These are phyloP conservation scores for Brachypodium distachyon DNA, from an alignment of 202 grass and related monocot genomes.

Conservation along the genomic window DNA sequence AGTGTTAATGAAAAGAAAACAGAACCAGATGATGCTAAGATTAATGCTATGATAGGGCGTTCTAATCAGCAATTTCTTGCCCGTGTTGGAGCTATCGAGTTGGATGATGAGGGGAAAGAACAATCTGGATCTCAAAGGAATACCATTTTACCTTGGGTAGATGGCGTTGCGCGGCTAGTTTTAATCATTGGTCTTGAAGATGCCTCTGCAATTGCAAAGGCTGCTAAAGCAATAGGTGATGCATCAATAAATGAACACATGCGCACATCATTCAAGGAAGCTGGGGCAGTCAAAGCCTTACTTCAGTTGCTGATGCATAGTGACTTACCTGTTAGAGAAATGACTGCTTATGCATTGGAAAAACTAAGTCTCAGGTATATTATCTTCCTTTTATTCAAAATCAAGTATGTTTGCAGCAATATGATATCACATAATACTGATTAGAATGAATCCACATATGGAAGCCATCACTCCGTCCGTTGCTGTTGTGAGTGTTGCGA, in stretches of 20 bases:
- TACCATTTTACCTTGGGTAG: constrained; percentile 65
- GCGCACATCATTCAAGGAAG: constrained; percentile 57
- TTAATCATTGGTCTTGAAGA: constrained; percentile 69
- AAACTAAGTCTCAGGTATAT: constrained; percentile 53
- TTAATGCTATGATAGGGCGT: constrained; percentile 63
- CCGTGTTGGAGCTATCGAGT: constrained; percentile 63
- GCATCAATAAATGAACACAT: constrained; percentile 61
- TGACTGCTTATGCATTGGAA: constrained; percentile 46
- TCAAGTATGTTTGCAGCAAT: constrained; percentile 4
- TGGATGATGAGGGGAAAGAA: constrained; percentile 42
- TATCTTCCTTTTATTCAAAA: not conserved
- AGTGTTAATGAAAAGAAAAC: constrained; percentile 36
- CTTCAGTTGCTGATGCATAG: constrained; percentile 53
- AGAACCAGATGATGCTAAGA: constrained; percentile 38
- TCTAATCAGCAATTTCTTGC: constrained; percentile 73
- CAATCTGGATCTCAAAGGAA: constrained; percentile 32
- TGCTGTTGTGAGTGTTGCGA: not conserved
- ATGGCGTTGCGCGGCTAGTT: constrained; percentile 59
- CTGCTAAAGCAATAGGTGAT: constrained; percentile 52
- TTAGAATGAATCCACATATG: not conserved
- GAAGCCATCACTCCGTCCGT: not conserved
- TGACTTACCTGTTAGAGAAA: constrained; percentile 35
- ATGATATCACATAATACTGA: not conserved
- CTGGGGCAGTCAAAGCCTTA: constrained; percentile 45
- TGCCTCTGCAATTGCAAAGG: constrained; percentile 46